Evolutionary conservation across 495 filamentous ascomycete species (phyloP).

Genomic region (Talaromyces thailandensis): DNA sequence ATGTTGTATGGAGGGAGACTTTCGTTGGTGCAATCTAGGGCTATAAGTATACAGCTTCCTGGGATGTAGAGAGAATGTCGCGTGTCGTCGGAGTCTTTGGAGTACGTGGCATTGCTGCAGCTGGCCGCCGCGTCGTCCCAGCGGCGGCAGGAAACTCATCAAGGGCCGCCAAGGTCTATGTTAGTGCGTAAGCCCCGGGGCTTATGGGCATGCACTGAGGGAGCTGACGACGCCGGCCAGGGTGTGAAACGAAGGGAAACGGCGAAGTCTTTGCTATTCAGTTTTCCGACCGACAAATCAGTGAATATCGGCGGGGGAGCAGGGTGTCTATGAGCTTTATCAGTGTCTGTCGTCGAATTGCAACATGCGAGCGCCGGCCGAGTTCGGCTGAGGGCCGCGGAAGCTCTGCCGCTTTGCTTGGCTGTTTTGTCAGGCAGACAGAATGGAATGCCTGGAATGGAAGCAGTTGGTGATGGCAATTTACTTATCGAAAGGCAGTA

Average conservation of each 20-base stretch:
- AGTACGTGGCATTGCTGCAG: constrained; percentile 3
- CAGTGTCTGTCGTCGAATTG: neutral
- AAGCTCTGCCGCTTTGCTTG: neutral
- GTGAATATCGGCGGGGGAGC: too few relatives aligned
- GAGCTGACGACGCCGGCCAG: neutral
- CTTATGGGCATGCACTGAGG: neutral
- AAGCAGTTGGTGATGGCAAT: neutral
- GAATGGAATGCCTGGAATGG: neutral
- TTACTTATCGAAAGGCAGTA: neutral
- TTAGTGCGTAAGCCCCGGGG: neutral
- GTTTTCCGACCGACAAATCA: too few relatives aligned
- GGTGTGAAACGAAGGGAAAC: neutral
- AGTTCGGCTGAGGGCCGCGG: neutral
- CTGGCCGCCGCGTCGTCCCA: constrained; percentile 2
- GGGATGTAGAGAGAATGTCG: neutral
- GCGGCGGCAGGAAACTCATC: constrained; percentile 7
- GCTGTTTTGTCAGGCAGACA: neutral
- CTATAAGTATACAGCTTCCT: neutral
- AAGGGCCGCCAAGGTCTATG: constrained; percentile 2
- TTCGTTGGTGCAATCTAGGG: neutral
- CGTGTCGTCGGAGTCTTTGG: neutral
- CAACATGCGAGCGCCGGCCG: neutral
- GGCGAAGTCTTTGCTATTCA: too few relatives aligned
- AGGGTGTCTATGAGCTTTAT: neutral
- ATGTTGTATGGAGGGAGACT: neutral